phyloP scores from a whole-genome alignment of 140 eudicot genomes.

The Bidens hawaiensis region DNA sequence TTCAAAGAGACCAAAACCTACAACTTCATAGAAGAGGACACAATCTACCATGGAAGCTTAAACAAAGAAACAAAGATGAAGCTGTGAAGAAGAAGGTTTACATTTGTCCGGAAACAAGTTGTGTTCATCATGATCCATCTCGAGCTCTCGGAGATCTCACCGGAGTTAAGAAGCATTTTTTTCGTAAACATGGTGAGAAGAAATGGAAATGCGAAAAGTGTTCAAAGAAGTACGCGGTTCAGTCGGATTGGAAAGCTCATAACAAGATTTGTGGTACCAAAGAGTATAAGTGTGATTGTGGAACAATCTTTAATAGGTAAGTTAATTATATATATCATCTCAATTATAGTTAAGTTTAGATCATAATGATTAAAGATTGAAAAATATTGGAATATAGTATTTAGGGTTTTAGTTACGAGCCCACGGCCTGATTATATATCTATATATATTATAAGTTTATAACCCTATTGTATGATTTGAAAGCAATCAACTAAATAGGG shows the following conservation, averaged over 20 bases:
- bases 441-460: too few relatives aligned
- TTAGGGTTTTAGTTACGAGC: too few relatives aligned
- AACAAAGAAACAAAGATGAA: conserved; percentile 62
- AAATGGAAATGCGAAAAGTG: conserved; percentile 90
- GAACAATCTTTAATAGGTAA: conserved; percentile 67
- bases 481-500: too few relatives aligned
- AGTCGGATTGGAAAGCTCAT: conserved; percentile 93
- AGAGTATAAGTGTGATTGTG: conserved; percentile 89
- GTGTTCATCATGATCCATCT: conserved; percentile 84
- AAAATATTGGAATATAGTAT: too few relatives aligned
- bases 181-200: conserved; percentile 88
- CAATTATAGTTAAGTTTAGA: background rate
- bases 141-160: conserved; percentile 87
- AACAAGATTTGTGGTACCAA: conserved; percentile 84
- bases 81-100: conserved; percentile 65
- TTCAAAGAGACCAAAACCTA: conserved; percentile 78
- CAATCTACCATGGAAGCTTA: conserved; percentile 85
- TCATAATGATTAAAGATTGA: background rate
- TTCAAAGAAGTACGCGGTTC: conserved; percentile 83
- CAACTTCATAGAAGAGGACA: conserved; percentile 94
- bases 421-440: too few relatives aligned
- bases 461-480: too few relatives aligned
- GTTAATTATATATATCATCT: background rate
- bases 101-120: conserved; percentile 66
- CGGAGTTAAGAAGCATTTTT: conserved; percentile 82